Conservation (phyloP, 768 basidiomycete genomes). For the Lentinula sp. region DNA sequence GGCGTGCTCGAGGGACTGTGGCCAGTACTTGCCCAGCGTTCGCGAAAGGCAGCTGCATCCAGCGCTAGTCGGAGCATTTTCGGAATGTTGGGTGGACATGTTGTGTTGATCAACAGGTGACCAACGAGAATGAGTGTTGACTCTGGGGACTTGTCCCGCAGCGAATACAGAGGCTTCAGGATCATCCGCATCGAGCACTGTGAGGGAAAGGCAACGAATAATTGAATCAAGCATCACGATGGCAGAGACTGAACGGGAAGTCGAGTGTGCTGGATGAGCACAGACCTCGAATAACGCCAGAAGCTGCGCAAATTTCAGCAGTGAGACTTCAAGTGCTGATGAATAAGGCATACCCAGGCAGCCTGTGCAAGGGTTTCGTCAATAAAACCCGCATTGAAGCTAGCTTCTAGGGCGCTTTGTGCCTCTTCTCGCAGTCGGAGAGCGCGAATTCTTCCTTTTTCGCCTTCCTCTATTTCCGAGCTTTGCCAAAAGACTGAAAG, state of each 20-base stretch:
- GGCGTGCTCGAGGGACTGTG: constrained; percentile 41
- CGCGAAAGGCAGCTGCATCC: constrained; percentile 44
- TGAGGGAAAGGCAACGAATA: constrained; percentile 55
- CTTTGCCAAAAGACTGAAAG: constrained; percentile 67
- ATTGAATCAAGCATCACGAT: constrained; percentile 62
- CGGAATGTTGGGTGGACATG: not conserved
- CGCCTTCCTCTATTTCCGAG: constrained; percentile 50
- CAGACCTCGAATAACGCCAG: constrained; percentile 69
- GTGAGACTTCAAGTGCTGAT: not conserved
- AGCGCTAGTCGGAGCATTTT: constrained; percentile 11
- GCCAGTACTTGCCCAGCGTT: constrained; percentile 47
- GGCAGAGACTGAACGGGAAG: constrained; percentile 47
- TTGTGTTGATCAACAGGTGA: not conserved
- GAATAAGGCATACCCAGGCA: constrained; percentile 55
- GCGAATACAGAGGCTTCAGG: constrained; percentile 44
- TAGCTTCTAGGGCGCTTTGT: constrained; percentile 64
- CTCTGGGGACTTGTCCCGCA: constrained; percentile 42
- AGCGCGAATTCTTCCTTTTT: constrained; percentile 47
- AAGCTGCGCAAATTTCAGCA: constrained; percentile 31
- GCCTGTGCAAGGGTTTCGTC: constrained; percentile 72
- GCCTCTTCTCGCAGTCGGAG: constrained; percentile 60
- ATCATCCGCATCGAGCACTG: constrained; percentile 53
- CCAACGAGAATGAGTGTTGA: constrained; percentile 15
- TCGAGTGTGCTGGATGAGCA: constrained; percentile 56
- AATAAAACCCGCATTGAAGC: constrained; percentile 64